These are phyloP conservation scores for Kwoniella dendrophila DNA, from an alignment of 768 basidiomycete species.

Conservation along the genomic window DNA sequence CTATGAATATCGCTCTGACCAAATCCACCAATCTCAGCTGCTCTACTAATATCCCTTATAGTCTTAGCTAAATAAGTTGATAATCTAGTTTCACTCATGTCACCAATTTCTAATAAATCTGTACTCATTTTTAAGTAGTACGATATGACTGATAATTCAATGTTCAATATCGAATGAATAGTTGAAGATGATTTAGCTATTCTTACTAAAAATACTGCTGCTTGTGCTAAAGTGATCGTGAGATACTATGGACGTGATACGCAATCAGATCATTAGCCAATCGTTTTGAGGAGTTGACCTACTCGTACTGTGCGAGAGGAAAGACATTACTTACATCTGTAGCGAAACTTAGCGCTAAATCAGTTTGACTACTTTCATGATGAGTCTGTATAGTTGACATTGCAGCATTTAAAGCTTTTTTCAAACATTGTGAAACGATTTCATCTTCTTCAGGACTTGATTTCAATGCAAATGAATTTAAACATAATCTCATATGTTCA, in stretches of 20 bases:
- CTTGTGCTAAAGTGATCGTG: slow-evolving; percentile 28
- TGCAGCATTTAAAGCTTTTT: slow-evolving; percentile 44
- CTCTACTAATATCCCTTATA: slow-evolving; percentile 36
- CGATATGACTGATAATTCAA: slow-evolving; percentile 38
- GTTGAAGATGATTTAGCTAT: slow-evolving; percentile 29
- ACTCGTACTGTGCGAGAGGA: no score
- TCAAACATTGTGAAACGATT: slow-evolving; percentile 30
- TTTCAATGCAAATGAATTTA: slow-evolving; percentile 45
- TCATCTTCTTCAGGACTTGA: slow-evolving; percentile 34
- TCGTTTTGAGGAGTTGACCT: no score
- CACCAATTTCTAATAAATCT: slow-evolving; percentile 34
- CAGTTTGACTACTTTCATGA: slow-evolving; percentile 42
- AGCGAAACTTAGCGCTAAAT: slow-evolving; percentile 42
- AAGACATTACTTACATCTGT: slow-evolving; percentile 38
- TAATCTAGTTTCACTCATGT: slow-evolving; percentile 38
- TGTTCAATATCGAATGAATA: slow-evolving; percentile 16
- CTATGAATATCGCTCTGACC: background rate
- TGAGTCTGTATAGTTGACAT: slow-evolving; percentile 43
- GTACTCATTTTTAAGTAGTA: slow-evolving; percentile 44
- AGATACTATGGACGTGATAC: slow-evolving; percentile 19
- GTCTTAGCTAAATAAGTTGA: slow-evolving; percentile 43
- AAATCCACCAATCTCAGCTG: slow-evolving; percentile 29
- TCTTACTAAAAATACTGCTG: slow-evolving; percentile 35
- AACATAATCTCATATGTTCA: slow-evolving; percentile 44
- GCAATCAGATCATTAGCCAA: background rate